Conservation (phyloP, 176 grass and related monocot genomes). For the Eragrostis curvula region DNA sequence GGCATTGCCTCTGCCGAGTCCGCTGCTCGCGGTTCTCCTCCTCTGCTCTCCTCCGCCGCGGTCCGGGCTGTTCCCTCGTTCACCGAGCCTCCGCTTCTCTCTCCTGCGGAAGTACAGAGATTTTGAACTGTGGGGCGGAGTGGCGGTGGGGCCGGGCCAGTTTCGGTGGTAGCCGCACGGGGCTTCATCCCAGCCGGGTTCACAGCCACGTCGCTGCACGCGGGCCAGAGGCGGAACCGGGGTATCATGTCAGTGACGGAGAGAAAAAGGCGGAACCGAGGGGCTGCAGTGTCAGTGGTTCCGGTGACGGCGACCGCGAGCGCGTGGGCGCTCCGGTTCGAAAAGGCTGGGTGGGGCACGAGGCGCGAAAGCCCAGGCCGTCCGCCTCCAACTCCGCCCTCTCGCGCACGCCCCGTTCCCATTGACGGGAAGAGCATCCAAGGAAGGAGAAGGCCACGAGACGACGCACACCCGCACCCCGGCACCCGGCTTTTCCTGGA, state of each 20-base stretch:
- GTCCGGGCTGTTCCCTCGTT: neutral
- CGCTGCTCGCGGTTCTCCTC: neutral
- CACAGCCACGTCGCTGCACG: neutral
- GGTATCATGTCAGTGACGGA: neutral
- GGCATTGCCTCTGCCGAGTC: constrained; percentile 19
- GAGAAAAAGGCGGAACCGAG: neutral
- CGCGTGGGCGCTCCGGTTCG: constrained; percentile 24
- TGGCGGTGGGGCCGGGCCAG: neutral
- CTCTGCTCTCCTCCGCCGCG: neutral
- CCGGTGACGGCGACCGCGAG: too few relatives aligned
- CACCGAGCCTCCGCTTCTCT: neutral
- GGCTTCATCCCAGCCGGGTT: accelerated
- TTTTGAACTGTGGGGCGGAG: constrained; percentile 39
- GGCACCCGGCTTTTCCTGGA: neutral
- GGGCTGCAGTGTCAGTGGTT: neutral
- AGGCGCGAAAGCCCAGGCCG: constrained; percentile 42
- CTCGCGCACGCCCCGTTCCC: neutral
- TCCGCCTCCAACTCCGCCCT: neutral
- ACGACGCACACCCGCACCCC: too few relatives aligned
- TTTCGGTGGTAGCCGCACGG: neutral
- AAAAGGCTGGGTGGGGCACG: constrained; percentile 31
- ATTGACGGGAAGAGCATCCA: neutral
- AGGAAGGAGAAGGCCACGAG: constrained; percentile 1
- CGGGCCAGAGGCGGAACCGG: neutral
- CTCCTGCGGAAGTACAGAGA: neutral